Conservation (phyloP, 2,329 filamentous ascomycete genomes). For the Diaporthe citriasiana region DNA sequence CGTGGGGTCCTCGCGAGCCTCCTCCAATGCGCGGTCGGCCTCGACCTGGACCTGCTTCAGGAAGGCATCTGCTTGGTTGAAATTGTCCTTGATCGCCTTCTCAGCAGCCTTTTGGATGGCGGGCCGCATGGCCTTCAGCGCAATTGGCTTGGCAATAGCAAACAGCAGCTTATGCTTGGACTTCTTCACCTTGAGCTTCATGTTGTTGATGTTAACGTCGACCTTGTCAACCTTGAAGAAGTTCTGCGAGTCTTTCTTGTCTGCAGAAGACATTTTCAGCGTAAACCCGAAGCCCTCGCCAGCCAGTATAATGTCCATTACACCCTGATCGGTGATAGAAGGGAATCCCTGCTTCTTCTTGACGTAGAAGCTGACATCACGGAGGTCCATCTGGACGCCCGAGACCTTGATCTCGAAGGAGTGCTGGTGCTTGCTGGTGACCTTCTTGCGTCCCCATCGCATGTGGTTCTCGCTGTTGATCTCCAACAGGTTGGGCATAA, state of each 20-base stretch:
- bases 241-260: slow-evolving; percentile 80
- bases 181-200: slow-evolving; percentile 92
- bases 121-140: slow-evolving; percentile 87
- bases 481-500: slow-evolving; percentile 93
- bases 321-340: slow-evolving; percentile 85
- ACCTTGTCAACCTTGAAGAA: slow-evolving; percentile 97
- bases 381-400: slow-evolving; percentile 92
- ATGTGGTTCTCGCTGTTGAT: slow-evolving; percentile 94
- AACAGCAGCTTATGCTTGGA: slow-evolving; percentile 96
- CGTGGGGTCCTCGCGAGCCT: slow-evolving; percentile 77
- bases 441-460: slow-evolving; percentile 92
- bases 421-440: slow-evolving; percentile 85
- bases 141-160: slow-evolving; percentile 85
- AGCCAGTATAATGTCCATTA: slow-evolving; percentile 89
- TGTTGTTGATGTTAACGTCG: slow-evolving; percentile 82
- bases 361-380: slow-evolving; percentile 93
- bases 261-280: slow-evolving; percentile 86
- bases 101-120: slow-evolving; percentile 89
- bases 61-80: slow-evolving; percentile 80
- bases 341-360: slow-evolving; percentile 97
- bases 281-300: slow-evolving; percentile 93
- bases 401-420: slow-evolving; percentile 85
- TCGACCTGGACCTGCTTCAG: slow-evolving; percentile 86
- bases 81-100: slow-evolving; percentile 88
- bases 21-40: slow-evolving; percentile 78